Conservation (phyloP, 331 rosid species). For the Spiraea crenata region DNA sequence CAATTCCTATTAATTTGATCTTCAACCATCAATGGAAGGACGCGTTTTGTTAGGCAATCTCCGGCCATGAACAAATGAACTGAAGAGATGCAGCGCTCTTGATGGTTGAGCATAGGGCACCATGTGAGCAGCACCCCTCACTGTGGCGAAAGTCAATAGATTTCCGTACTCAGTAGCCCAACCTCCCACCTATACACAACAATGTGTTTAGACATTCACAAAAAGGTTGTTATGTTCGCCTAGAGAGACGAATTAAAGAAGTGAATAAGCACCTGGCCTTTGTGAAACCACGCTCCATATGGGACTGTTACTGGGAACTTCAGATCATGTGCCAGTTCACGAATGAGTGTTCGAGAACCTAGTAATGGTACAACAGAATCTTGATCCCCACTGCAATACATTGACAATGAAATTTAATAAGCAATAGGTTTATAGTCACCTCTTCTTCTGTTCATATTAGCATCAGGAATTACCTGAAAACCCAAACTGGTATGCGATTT, state of each 20-base stretch:
- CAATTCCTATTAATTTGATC: not conserved
- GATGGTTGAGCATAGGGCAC: conserved; percentile 95
- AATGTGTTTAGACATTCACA: not conserved
- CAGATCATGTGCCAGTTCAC: conserved; percentile 76
- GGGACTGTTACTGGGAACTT: conserved; percentile 65
- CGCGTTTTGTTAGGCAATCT: conserved; percentile 67
- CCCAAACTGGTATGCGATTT: conserved; percentile 73
- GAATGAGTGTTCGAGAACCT: conserved; percentile 73
- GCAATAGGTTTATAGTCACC: not conserved
- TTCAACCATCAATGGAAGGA: conserved; percentile 44
- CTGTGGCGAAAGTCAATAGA: conserved; percentile 69
- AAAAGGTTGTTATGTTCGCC: not conserved
- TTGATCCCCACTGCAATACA: conserved; percentile 68
- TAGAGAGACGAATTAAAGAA: not conserved
- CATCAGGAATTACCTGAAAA: conserved; percentile 60
- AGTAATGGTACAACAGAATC: conserved; percentile 83
- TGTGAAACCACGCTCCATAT: conserved; percentile 87
- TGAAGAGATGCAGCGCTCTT: conserved; percentile 69
- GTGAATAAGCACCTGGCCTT: conserved; percentile 62
- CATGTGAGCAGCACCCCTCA: conserved; percentile 91
- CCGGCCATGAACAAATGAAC: conserved; percentile 52
- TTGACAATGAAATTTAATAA: not conserved
- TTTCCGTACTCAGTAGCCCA: conserved; percentile 92
- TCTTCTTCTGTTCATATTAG: not conserved
- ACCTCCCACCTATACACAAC: conserved; percentile 57